phyloP scores from a whole-genome alignment of 345 rosid genomes.

The Arabis alpina region DNA sequence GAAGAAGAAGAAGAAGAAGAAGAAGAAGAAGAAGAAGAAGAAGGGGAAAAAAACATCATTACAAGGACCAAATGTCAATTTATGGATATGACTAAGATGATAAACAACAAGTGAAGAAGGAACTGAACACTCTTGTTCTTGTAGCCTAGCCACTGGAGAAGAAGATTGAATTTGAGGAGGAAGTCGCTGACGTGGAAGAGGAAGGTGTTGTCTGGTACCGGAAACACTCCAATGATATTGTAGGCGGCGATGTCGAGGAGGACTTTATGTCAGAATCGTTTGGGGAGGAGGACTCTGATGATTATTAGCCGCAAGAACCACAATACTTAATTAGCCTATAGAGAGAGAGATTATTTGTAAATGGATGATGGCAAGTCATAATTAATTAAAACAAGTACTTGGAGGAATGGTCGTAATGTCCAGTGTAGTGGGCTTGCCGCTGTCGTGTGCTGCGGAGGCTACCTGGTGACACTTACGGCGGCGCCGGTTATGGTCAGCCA shows the following conservation, averaged over 20 bases:
- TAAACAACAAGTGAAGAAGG: neutral
- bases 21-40: too few species aligned
- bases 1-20: too few species aligned
- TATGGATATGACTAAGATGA: neutral
- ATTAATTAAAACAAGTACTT: slow-evolving; percentile 29
- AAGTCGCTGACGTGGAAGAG: slow-evolving; percentile 52
- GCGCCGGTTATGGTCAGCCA: slow-evolving; percentile 97
- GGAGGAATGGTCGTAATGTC: slow-evolving; percentile 49
- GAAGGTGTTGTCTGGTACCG: slow-evolving; percentile 60
- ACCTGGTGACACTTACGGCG: slow-evolving; percentile 76
- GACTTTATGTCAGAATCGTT: slow-evolving; percentile 60
- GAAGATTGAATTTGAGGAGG: slow-evolving; percentile 69
- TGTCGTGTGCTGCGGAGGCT: slow-evolving; percentile 43
- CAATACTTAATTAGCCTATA: neutral
- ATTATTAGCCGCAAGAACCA: neutral
- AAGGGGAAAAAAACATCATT: too few species aligned
- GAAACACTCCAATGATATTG: slow-evolving; percentile 82
- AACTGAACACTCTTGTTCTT: too few species aligned
- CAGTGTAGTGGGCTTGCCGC: slow-evolving; percentile 42
- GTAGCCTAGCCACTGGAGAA: slow-evolving; percentile 64
- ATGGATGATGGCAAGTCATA: too few species aligned
- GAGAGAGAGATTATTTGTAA: too few species aligned
- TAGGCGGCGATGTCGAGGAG: slow-evolving; percentile 67
- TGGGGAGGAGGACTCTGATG: slow-evolving; percentile 69
- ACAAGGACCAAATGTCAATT: neutral